Percentiles rank a stretch among this genome's conserved stretches.
These are phyloP conservation scores for Sarcomyxa edulis DNA, from an alignment of 768 basidiomycete species.

Conservation along the genomic window DNA sequence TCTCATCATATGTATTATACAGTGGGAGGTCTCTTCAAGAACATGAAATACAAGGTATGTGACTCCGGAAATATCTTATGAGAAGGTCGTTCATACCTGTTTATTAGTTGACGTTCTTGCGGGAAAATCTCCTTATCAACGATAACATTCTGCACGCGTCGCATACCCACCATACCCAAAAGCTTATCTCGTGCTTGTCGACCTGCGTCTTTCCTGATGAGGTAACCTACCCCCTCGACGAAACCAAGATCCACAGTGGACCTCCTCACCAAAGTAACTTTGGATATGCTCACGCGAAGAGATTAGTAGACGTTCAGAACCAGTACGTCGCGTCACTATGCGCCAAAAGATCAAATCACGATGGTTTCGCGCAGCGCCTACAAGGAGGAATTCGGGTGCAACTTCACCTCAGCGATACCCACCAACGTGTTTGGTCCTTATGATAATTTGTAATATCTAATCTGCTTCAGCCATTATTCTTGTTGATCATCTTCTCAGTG, in stretches of 20 bases:
- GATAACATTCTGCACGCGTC: constrained; percentile 84
- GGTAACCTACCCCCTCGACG: constrained; percentile 88
- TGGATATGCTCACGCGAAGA: constrained; percentile 94
- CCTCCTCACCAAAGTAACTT: constrained; percentile 94
- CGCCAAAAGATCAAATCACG: neutral
- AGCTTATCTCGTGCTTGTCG: constrained; percentile 92
- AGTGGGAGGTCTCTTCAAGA: constrained; percentile 95
- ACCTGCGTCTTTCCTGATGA: constrained; percentile 98
- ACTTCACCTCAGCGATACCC: constrained; percentile 95
- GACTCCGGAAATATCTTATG: neutral
- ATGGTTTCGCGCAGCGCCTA: constrained; percentile 59
- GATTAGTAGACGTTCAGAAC: constrained; percentile 93
- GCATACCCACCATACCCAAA: constrained; percentile 57
- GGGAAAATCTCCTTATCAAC: constrained; percentile 94
- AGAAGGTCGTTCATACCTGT: neutral
- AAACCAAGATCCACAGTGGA: constrained; percentile 87
- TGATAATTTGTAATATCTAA: constrained; percentile 76
- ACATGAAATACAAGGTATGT: constrained; percentile 87
- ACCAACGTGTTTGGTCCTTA: constrained; percentile 96
- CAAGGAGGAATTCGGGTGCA: constrained; percentile 91
- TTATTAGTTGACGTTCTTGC: constrained; percentile 77
- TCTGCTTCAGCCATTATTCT: neutral
- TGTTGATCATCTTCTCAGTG: constrained; percentile 37
- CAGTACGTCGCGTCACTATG: constrained; percentile 47
- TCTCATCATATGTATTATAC: constrained; percentile 1